Percentiles rank a stretch among this genome's conserved stretches.
Evolutionary conservation across 345 rosid genomes (phyloP).

Genomic region (Heritiera littoralis): DNA sequence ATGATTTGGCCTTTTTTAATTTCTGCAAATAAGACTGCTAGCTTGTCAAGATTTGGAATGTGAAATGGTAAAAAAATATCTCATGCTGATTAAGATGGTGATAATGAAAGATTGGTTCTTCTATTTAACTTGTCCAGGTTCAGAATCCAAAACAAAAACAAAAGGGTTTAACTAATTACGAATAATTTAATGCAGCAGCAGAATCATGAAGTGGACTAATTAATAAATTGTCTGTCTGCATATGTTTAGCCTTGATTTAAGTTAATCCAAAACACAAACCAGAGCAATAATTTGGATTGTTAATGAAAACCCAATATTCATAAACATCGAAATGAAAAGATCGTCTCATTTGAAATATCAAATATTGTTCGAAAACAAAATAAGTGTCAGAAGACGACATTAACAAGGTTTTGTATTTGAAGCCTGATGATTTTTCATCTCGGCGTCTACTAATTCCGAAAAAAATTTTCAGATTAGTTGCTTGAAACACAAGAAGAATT

Average conservation of each 20-base stretch:
- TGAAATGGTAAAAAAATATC: background rate
- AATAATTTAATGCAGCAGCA: no score
- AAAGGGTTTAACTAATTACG: background rate
- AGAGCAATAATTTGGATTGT: no score
- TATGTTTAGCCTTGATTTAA: background rate
- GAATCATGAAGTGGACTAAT: background rate
- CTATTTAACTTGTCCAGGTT: background rate
- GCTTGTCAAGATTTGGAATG: background rate
- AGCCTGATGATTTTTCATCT: no score
- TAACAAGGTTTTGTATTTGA: no score
- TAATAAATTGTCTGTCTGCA: background rate
- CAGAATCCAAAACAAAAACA: no score
- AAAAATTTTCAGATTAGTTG: no score
- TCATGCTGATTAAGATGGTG: slow-evolving; percentile 9
- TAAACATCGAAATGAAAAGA: no score
- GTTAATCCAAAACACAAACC: background rate
- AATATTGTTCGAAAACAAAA: no score
- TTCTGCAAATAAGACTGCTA: background rate
- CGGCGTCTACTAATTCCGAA: no score
- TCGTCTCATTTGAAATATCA: no score
- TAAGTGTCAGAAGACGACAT: no score
- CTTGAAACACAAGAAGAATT: background rate
- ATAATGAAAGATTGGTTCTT: background rate
- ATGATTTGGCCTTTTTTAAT: slow-evolving; percentile 17
- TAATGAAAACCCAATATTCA: no score